Evolutionary conservation across 495 filamentous ascomycete species (phyloP).

Genomic region (Penicillium verhagenii): DNA sequence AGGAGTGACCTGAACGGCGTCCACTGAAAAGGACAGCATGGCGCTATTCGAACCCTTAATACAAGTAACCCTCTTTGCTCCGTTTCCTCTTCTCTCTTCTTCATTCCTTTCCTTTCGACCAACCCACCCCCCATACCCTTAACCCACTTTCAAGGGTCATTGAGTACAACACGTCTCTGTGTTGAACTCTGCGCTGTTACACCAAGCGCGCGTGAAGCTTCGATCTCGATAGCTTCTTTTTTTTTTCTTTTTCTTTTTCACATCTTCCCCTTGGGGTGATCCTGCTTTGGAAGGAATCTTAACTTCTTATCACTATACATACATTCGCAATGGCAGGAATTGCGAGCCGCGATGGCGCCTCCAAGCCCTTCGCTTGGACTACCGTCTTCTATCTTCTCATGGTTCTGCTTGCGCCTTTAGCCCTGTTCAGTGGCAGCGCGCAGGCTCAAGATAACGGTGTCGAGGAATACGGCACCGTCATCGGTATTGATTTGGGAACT

Average conservation of each 20-base stretch:
- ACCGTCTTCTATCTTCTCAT: conserved; percentile 82
- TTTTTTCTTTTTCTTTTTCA: conserved; percentile 5
- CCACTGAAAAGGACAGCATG: conserved; percentile 48
- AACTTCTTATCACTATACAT: conserved; percentile 10
- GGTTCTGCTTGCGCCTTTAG: conserved; percentile 71
- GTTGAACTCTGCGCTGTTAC: conserved; percentile 19
- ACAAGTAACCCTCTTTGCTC: conserved; percentile 26
- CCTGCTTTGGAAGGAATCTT: not conserved
- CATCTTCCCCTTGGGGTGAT: conserved; percentile 6
- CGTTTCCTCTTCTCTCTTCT: conserved; percentile 15
- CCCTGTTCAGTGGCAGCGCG: conserved; percentile 67
- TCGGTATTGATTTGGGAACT: conserved; percentile 98
- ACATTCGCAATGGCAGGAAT: conserved; percentile 47
- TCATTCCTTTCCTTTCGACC: conserved; percentile 21
- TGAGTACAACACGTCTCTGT: conserved; percentile 21
- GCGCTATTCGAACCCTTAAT: conserved; percentile 31
- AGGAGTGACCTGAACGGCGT: conserved; percentile 43
- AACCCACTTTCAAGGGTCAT: conserved; percentile 9
- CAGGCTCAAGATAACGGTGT: conserved; percentile 70
- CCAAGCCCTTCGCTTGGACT: conserved; percentile 61
- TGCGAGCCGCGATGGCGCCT: conserved; percentile 41
- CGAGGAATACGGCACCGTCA: conserved; percentile 76
- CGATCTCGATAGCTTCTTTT: conserved; percentile 9
- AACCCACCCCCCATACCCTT: conserved; percentile 14
- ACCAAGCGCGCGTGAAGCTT: conserved; percentile 14